Evolutionary conservation across 345 rosid genomes (phyloP), one percentile per base, ranked within the genome.

Genomic region (Citrus maxima): DNA sequence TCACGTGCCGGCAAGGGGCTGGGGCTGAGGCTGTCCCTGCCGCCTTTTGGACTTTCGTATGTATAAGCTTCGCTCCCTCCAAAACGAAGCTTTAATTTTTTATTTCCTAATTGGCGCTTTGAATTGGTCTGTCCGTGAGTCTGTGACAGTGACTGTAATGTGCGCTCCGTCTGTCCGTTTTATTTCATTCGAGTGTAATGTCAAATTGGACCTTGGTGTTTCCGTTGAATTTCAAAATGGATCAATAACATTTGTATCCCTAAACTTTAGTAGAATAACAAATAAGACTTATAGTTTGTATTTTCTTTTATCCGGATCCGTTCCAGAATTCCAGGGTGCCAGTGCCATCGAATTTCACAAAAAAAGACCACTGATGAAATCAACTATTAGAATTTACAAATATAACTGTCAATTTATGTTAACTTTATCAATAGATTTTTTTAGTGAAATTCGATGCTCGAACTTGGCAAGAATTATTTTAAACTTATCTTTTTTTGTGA

Each of bases 31-130:
- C 22, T 16, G 58, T 54, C 58, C 58, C 58, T 78, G 81, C 88
- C 85, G 83, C 82, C 87, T 79, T 54, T 66, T 76, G 78, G 42
- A 49, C 34, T 38, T 14, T 73, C 12, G 30, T 3, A 56, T 58
- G 12, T 60, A 2, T 19, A 5, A 7, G 78, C 22, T 65, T 71
- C 69, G 49, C 79, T 80, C 86, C 86, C 86, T 83, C 86, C 86
- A 83, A 82, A 83, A 80, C 60, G 46, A 72, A 46, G 6, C 74
- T 69, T 66, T 22, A 22, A 34, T 59, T 59, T 8, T 59, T 75
- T 79, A 65, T 10, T 24, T 61, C 6, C 10, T 16, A 0, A 2
- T 22, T 67, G 35, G n/a, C 8, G 37, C 67, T 61, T 74, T 69
- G 75, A 81, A 77, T 73, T 73, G 63, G 70, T 42, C 74, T 18